Percentiles rank a stretch among this genome's conserved stretches.
These are phyloP conservation scores for Salmacisia buchloeana DNA, from an alignment of 1,284 basidiomycete genomes.

Conservation along the genomic window DNA sequence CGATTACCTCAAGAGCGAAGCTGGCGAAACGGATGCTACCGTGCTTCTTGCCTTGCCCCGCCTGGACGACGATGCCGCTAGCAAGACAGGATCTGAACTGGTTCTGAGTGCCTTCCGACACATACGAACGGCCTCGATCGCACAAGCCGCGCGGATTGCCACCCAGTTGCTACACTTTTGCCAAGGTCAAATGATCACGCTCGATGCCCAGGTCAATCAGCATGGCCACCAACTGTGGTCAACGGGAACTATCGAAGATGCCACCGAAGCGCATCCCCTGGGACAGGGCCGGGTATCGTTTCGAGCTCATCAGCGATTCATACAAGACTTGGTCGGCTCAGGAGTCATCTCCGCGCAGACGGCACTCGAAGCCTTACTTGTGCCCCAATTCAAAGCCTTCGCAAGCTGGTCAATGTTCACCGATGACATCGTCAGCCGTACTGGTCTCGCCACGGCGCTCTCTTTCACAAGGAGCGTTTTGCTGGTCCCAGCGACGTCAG, in stretches of 20 bases:
- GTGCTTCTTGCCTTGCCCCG: no score
- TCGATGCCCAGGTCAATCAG: neutral
- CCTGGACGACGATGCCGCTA: neutral
- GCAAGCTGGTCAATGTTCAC: neutral
- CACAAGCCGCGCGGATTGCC: neutral
- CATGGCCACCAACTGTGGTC: neutral
- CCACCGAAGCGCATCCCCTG: neutral
- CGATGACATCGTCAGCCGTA: neutral
- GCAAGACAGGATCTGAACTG: neutral
- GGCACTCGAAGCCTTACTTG: neutral
- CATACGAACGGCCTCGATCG: neutral
- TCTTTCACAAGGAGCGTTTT: neutral
- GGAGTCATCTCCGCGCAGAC: constrained; percentile 1
- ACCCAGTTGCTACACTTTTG: neutral
- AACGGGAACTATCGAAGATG: neutral
- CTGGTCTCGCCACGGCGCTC: neutral
- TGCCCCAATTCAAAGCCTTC: neutral
- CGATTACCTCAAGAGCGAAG: neutral
- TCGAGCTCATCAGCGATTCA: neutral
- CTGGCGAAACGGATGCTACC: neutral
- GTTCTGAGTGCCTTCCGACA: neutral
- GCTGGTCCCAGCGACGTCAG: no score
- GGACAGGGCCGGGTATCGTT: constrained; percentile 1
- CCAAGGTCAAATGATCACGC: neutral
- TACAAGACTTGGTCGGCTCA: neutral